A percentile compares a stretch with the other conserved stretches of the same genome.
Conservation (phyloP, 164 flowering plant genomes). For the Aristolochia fimbriata region DNA sequence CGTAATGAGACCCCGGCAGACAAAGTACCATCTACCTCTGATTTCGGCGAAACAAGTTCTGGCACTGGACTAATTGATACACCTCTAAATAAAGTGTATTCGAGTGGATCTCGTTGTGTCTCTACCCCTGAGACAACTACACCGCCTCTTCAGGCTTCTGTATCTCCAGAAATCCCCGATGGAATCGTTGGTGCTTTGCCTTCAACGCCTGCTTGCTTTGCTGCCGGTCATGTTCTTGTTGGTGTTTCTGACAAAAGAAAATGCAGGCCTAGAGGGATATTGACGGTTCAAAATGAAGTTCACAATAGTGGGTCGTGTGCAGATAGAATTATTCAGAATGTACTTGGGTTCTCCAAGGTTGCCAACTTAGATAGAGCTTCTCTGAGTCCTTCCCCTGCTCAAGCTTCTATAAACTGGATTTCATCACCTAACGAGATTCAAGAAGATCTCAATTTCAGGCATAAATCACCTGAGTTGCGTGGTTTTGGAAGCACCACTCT, state of each 20-base stretch:
- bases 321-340: background rate
- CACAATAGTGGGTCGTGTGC: conserved; percentile 4
- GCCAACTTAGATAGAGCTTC: conserved; percentile 13
- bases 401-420: conserved; percentile 68
- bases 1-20: conserved; percentile 1
- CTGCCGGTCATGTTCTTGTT: conserved; percentile 60
- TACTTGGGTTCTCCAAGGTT: conserved; percentile 10
- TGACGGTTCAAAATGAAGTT: conserved; percentile 35
- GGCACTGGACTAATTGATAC: conserved; percentile 8
- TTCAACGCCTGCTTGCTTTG: conserved; percentile 49
- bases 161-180: conserved; percentile 78
- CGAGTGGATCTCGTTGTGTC: conserved; percentile 23
- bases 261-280: conserved; percentile 74
- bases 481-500: conserved; percentile 7
- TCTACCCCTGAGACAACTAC: conserved; percentile 17
- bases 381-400: conserved; percentile 35
- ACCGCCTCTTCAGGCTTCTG: conserved; percentile 69
- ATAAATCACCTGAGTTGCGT: conserved; percentile 14
- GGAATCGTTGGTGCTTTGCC: conserved; percentile 17
- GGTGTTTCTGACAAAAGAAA: conserved; percentile 74
- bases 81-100: conserved; percentile 24
- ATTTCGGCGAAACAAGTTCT: background rate
- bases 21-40: conserved; percentile 10
- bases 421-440: conserved; percentile 39
- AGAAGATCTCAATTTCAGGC: conserved; percentile 12